phyloP scores from a whole-genome alignment of 106 monocot genomes.

The Gastrodia elata region DNA sequence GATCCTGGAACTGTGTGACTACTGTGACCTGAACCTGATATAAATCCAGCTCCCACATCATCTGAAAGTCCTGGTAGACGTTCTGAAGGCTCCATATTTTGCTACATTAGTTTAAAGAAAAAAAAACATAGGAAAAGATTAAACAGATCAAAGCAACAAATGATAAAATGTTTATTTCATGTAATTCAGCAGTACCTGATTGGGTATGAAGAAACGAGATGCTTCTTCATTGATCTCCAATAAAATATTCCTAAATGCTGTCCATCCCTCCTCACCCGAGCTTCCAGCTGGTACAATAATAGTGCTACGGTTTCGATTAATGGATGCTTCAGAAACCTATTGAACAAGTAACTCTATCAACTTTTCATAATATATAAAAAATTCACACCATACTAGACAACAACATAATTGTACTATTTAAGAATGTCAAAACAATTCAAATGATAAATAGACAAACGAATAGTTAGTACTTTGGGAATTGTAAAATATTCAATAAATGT shows the following conservation, averaged over 20 bases:
- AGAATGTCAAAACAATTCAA: not conserved
- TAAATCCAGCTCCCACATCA: slow-evolving; percentile 97
- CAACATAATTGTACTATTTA: not conserved
- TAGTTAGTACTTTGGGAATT: not conserved
- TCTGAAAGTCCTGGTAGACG: slow-evolving; percentile 79
- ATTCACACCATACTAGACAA: not conserved
- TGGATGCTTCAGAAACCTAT: slow-evolving; percentile 73
- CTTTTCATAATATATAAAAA: not conserved
- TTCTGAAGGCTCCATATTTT: slow-evolving; percentile 50
- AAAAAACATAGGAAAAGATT: not conserved
- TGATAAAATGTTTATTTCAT: not conserved
- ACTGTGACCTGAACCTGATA: slow-evolving; percentile 49
- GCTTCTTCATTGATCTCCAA: slow-evolving; percentile 75
- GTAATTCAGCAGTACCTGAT: slow-evolving; percentile 33
- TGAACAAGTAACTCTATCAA: not conserved
- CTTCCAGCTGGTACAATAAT: slow-evolving; percentile 83
- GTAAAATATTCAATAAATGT: not conserved
- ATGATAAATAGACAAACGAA: not conserved
- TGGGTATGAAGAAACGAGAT: slow-evolving; percentile 38
- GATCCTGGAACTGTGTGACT: slow-evolving; percentile 44
- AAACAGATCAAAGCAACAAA: not conserved
- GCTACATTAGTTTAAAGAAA: slow-evolving; percentile 16
- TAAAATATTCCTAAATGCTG: slow-evolving; percentile 73
- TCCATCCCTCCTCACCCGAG: slow-evolving; percentile 71
- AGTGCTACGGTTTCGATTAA: slow-evolving; percentile 76